Evolutionary conservation across 345 rosid genomes (phyloP), one percentile per base, ranked within the genome.

Genomic region (Carallia pectinifolia): DNA sequence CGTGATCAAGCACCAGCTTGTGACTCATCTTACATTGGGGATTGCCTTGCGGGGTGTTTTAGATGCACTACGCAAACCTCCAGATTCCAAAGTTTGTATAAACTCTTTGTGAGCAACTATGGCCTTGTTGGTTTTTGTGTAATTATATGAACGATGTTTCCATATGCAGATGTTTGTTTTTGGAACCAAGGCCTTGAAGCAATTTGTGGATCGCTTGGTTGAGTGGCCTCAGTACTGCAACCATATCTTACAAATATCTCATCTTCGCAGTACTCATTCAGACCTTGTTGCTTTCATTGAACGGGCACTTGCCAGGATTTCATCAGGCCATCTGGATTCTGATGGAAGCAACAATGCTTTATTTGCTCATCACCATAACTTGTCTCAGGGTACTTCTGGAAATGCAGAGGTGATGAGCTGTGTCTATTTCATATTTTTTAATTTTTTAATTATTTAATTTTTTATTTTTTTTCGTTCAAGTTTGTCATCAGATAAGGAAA

Each of bases 141-240:
- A 44, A 19, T 71, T 16, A 69, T 71, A 7, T 47, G 63, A 58
- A 64, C 66, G 55, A 31, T 38, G 12, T 63, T 37, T 74, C 53
- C 77, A 65, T 61, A 18, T 75, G 76, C 86, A 94, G 98, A 91
- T 94, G 97, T 94, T 90, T 85, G 85, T 91, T 55, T 94, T 94
- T 80, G 98, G 98, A 44, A 91, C 95, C 62, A 90, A 86, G 81
- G 97, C 98, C n/a, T 80, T 94, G 85, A 96, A 94, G 83, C 95
- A 94, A 82, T 94, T 94, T 61, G 89, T 91, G 77, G 97, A 90
- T 75, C 97, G 98, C 58, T 80, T 94, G 59, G 84, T 91, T 71
- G 98, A 94, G 83, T 89, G 93, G 96, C 98, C 98, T 1, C 98
- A 94, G 56, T 94, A 94, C 81, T 94, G 98, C 85, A 90, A 91